Conservation (phyloP, 805 yeast genomes). For the Metschnikowia dekortorum region DNA sequence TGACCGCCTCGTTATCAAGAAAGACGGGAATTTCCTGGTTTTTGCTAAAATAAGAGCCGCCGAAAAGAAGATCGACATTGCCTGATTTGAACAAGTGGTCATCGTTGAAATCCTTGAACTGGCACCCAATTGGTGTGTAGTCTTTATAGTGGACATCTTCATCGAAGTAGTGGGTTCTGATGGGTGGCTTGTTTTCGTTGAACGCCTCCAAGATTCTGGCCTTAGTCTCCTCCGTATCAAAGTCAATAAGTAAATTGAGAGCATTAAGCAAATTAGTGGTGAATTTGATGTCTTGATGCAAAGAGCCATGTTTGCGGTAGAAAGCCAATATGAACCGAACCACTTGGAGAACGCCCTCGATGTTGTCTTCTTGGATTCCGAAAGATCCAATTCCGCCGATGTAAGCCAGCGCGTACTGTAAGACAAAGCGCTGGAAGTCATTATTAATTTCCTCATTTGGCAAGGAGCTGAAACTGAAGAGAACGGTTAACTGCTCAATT, state of each 20-base stretch:
- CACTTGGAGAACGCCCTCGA: constrained; percentile 10
- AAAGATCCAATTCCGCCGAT: constrained; percentile 3
- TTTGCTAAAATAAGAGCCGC: constrained; percentile 15
- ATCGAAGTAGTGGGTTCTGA: constrained; percentile 49
- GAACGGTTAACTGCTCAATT: constrained; percentile 12
- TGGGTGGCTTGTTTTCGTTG: constrained; percentile 26
- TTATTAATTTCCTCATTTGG: constrained; percentile 4
- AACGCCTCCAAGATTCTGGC: constrained; percentile 7
- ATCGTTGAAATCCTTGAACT: constrained; percentile 61
- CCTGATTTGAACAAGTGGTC: constrained; percentile 33
- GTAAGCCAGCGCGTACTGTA: constrained; percentile 7
- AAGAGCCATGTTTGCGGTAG: constrained; percentile 2
- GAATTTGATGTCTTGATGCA: neutral
- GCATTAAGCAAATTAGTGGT: constrained; percentile 7
- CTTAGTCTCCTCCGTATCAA: constrained; percentile 11
- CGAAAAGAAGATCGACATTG: constrained; percentile 20
- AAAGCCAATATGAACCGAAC: constrained; percentile 15
- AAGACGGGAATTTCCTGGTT: constrained; percentile 17
- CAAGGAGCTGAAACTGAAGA: constrained; percentile 14
- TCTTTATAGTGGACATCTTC: constrained; percentile 66
- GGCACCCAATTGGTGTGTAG: constrained; percentile 50
- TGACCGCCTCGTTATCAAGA: constrained; percentile 20
- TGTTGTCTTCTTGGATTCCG: neutral
- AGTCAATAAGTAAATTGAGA: constrained; percentile 6
- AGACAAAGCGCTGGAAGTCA: constrained; percentile 7